phyloP scores from a whole-genome alignment of 75 land plant genomes.

The Isoetes taiwanensis region DNA sequence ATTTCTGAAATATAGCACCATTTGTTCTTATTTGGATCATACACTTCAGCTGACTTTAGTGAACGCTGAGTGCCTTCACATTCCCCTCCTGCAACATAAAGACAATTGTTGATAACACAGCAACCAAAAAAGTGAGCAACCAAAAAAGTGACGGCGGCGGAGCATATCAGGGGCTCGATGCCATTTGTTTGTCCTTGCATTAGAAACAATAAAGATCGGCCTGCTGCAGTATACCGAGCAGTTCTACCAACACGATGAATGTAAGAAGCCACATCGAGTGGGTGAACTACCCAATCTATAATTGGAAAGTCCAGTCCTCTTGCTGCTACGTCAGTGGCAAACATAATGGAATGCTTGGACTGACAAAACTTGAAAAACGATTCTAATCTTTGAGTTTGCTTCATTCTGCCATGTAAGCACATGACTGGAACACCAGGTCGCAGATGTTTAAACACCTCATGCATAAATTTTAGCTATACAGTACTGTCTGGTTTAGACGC shows the following conservation, averaged over 20 bases:
- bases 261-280: slow-evolving; percentile 76
- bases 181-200: slow-evolving; percentile 58
- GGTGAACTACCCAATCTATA: slow-evolving; percentile 97
- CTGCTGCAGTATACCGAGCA: slow-evolving; percentile 69
- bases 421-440: slow-evolving; percentile 81
- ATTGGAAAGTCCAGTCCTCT: slow-evolving; percentile 92
- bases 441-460: slow-evolving; percentile 72
- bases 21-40: slow-evolving; percentile 56
- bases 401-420: slow-evolving; percentile 89
- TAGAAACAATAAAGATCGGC: slow-evolving; percentile 71
- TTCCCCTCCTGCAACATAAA: slow-evolving; percentile 68
- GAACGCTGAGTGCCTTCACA: slow-evolving; percentile 57
- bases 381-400: slow-evolving; percentile 51
- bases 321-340: slow-evolving; percentile 88
- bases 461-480: slow-evolving; percentile 70
- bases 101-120: slow-evolving; percentile 63
- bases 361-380: slow-evolving; percentile 59
- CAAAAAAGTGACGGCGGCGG: slow-evolving; percentile 53
- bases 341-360: slow-evolving; percentile 53
- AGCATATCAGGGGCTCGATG: slow-evolving; percentile 67
- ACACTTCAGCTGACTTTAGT: slow-evolving; percentile 52
- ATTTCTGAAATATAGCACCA: slow-evolving; percentile 55
- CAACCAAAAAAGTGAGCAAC: slow-evolving; percentile 60
- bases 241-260: slow-evolving; percentile 97
- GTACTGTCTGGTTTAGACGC: no score